Conservation (phyloP, 2,329 filamentous ascomycete genomes). For the Xylaria sp. region DNA sequence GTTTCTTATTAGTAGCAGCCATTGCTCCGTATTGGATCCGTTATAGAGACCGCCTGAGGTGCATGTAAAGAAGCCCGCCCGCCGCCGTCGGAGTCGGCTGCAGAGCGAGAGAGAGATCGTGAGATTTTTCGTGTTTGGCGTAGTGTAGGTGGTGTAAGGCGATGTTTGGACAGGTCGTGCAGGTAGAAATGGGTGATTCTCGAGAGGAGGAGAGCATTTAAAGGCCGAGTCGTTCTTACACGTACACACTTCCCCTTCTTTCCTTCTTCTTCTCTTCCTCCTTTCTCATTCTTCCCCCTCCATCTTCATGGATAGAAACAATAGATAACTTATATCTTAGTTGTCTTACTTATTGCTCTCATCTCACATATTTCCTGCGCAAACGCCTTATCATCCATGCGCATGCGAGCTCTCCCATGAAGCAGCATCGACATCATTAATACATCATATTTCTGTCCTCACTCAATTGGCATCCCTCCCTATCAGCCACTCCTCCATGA, state of each 20-base stretch:
- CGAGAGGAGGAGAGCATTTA: not conserved
- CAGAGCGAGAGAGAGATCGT: slow-evolving; percentile 11
- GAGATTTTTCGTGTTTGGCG: slow-evolving; percentile 11
- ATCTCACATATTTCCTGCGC: not conserved
- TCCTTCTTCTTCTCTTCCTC: not conserved
- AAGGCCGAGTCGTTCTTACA: not conserved
- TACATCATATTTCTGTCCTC: not conserved
- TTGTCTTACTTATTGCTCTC: too few relatives aligned
- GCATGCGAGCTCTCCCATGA: not conserved
- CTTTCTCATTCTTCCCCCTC: not conserved
- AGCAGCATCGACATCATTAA: not conserved
- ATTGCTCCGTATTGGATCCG: not conserved
- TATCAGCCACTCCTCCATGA: not conserved
- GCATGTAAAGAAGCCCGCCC: not conserved
- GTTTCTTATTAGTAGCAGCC: too few relatives aligned
- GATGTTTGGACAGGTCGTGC: not conserved
- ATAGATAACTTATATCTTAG: too few relatives aligned
- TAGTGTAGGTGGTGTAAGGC: not conserved
- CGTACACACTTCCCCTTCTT: not conserved
- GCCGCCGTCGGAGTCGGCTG: not conserved
- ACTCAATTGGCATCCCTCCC: too few relatives aligned
- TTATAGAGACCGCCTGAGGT: not conserved
- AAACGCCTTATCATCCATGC: not conserved
- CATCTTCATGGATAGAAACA: not conserved
- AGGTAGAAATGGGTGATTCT: not conserved